Evolutionary conservation across 2,329 filamentous ascomycete species (phyloP).

Genomic region (Beauveria bassiana): DNA sequence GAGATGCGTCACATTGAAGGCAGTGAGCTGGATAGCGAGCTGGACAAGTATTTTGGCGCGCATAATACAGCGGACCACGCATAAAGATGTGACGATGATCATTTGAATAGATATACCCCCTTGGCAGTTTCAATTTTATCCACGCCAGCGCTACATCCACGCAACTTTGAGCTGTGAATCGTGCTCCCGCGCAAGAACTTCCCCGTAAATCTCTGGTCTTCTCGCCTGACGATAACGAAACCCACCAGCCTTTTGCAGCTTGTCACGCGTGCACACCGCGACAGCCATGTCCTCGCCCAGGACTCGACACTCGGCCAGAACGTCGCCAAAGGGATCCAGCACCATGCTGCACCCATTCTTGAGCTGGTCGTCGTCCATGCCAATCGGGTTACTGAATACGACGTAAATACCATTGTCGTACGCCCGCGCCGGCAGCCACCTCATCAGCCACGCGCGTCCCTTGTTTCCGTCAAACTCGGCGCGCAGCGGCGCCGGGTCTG

Average conservation of each 20-base stretch:
- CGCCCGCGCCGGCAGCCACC: conserved; percentile 15
- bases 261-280: conserved; percentile 15
- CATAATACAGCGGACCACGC: neutral
- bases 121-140: neutral
- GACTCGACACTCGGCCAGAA: conserved; percentile 13
- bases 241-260: conserved; percentile 13
- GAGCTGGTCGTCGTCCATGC: conserved; percentile 16
- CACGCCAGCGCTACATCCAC: conserved; percentile 10
- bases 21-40: conserved; percentile 19
- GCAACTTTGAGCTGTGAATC: conserved; percentile 12
- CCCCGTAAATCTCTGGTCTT: conserved; percentile 13
- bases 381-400: conserved; percentile 16
- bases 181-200: conserved; percentile 11
- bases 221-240: conserved; percentile 14
- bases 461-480: conserved; percentile 16
- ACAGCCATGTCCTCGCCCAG: conserved; percentile 14
- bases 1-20: conserved; percentile 21
- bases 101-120: neutral
- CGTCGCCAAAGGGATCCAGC: conserved; percentile 14
- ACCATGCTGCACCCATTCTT: conserved; percentile 17
- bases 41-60: conserved; percentile 22
- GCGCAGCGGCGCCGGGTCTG: conserved; percentile 14
- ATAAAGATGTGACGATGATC: neutral
- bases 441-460: conserved; percentile 16
- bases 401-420: conserved; percentile 16